Percentiles rank a stretch among this genome's conserved stretches.
Conservation (phyloP, 192 early-diverging fungal genomes). For the Coemansia sp. region DNA sequence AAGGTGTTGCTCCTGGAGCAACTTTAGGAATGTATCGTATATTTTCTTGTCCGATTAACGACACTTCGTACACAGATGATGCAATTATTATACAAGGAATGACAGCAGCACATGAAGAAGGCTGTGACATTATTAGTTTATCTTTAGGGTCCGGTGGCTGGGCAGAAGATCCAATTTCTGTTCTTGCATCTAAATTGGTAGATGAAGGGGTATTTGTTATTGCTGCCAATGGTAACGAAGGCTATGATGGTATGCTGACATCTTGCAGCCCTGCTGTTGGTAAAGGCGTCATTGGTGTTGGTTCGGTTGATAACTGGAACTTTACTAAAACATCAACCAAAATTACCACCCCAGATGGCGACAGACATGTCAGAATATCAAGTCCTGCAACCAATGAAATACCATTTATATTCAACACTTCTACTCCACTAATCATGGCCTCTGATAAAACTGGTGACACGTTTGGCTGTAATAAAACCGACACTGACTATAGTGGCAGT, state of each 20-base stretch:
- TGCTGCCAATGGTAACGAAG: constrained; percentile 75
- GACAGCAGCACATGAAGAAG: constrained; percentile 49
- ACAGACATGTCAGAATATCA: not conserved
- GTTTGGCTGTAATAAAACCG: constrained; percentile 19
- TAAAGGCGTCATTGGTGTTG: constrained; percentile 58
- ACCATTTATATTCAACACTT: not conserved
- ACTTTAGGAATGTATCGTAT: constrained; percentile 66
- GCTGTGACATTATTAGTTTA: constrained; percentile 61
- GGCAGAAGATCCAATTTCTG: constrained; percentile 53
- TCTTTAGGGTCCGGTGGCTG: constrained; percentile 60
- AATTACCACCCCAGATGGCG: not conserved
- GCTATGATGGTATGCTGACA: constrained; percentile 57
- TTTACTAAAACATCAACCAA: not conserved
- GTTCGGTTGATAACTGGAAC: constrained; percentile 40
- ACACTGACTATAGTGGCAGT: constrained; percentile 26
- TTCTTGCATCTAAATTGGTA: constrained; percentile 46
- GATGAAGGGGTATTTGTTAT: constrained; percentile 58
- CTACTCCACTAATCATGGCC: not conserved
- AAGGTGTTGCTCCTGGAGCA: constrained; percentile 65
- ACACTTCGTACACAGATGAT: constrained; percentile 21
- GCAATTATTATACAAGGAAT: constrained; percentile 62
- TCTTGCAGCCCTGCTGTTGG: constrained; percentile 54
- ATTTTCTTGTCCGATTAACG: constrained; percentile 54
- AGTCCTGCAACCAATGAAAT: not conserved
- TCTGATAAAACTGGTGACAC: not conserved